A percentile compares a stretch with the other conserved stretches of the same genome.
Evolutionary conservation across 2,329 filamentous ascomycete species (phyloP).

Genomic region (Apiospora sp.): DNA sequence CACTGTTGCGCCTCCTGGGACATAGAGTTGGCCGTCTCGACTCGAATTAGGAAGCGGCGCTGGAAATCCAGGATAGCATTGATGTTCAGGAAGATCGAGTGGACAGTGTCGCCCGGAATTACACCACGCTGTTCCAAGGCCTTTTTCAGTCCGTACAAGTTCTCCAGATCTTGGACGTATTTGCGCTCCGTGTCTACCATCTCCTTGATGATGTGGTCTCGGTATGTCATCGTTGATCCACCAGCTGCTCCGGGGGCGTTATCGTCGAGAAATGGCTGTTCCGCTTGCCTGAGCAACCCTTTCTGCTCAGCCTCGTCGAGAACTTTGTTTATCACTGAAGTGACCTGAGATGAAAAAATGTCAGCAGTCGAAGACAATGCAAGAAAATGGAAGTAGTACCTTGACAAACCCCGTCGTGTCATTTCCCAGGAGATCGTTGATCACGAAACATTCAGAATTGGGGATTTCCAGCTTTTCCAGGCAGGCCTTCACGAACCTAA

Average conservation of each 20-base stretch:
- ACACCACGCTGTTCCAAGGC: constrained; percentile 86
- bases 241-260: constrained; percentile 59
- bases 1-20: constrained; percentile 82
- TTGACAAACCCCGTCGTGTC: constrained; percentile 98
- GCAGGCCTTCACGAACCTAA: constrained; percentile 92
- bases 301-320: constrained; percentile 84
- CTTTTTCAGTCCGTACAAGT: constrained; percentile 91
- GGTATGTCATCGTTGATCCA: constrained; percentile 73
- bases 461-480: constrained; percentile 82
- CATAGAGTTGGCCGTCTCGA: constrained; percentile 93
- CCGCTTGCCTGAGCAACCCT: constrained; percentile 72
- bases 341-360: constrained; percentile 63
- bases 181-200: constrained; percentile 95
- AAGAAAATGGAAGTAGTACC: constrained; percentile 52
- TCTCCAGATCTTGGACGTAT: constrained; percentile 96
- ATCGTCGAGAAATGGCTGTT: constrained; percentile 62
- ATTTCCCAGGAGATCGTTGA: constrained; percentile 89
- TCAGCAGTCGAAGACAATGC: constrained; percentile 8
- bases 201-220: constrained; percentile 91
- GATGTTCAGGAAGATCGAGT: constrained; percentile 96
- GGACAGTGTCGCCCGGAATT: constrained; percentile 87
- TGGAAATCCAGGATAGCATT: constrained; percentile 96
- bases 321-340: constrained; percentile 89
- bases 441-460: constrained; percentile 85
- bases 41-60: constrained; percentile 90